These are phyloP conservation scores for Citrus inodora DNA, from an alignment of 345 rosid species.

Conservation along the genomic window DNA sequence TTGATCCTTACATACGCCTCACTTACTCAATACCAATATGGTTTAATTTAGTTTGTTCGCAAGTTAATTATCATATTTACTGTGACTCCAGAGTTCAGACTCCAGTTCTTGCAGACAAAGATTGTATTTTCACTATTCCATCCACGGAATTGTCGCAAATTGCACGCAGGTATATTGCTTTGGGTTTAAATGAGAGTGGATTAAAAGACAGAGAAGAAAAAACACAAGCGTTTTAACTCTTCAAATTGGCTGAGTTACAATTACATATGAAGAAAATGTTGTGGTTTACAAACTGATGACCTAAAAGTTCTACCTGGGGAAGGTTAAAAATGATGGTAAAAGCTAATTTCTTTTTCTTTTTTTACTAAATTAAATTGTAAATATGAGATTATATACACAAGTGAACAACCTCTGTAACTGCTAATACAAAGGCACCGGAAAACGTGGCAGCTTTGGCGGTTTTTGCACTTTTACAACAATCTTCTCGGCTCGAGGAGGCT, in stretches of 20 bases:
- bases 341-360: not conserved
- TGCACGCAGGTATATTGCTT: not conserved
- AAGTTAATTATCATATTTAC: not conserved
- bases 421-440: constrained; percentile 73
- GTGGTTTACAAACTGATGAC: not conserved
- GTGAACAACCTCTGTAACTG: constrained; percentile 18
- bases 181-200: not conserved
- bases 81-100: not conserved
- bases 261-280: not conserved
- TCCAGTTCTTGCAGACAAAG: not conserved
- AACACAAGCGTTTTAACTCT: not conserved
- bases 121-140: not conserved
- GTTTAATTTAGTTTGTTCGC: not conserved
- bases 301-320: not conserved
- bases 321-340: not conserved
- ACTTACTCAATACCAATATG: not conserved
- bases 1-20: not conserved
- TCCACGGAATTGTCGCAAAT: not conserved
- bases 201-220: not conserved
- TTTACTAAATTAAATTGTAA: constrained; percentile 9
- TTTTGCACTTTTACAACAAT: constrained; percentile 36
- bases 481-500: constrained; percentile 53
- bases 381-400: constrained; percentile 16
- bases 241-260: not conserved
- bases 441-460: constrained; percentile 52